Base-by-base conservation (phyloP, 2,329 filamentous ascomycete genomes). In the Xylariales sp. region DNA sequence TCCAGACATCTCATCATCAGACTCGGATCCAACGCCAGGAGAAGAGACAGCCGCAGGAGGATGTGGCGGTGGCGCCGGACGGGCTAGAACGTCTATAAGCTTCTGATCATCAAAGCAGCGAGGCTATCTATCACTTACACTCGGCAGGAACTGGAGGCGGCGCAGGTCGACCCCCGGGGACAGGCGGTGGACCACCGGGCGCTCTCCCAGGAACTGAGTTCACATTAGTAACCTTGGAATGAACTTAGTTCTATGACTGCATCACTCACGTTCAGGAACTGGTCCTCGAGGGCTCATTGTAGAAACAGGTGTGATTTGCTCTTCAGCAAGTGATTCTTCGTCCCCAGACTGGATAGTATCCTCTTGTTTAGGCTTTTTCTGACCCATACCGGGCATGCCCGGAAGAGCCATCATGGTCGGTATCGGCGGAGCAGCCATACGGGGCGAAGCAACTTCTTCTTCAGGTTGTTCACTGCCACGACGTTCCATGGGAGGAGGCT, bases 1-100 rank as follows among this genome's bases (percentile, higher is more conserved):
- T 40, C 70, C 69, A 8, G 85, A 88, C 53, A 89, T 68, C 61
- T 96, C 91, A 59, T 96, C 90, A 53, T 94, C 90, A 31, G 90
- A 93, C 59, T 86, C 87, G 2, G 88, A 94, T 21, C 88, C 89
- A 46, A 84, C 76, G 44, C 82, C 88, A 33, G 81, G 82, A 29
- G 86, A 86, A 35, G 74, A 70, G 12, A 77, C 58, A 31, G 70
- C 68, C 25, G 73, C 66, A 28, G 76, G 66, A 38, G 76, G 70
- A 29, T 69, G 69, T 24, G 70, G 69, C 36, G 77, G 78, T 2
- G 73, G 69, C 33, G 19, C 14, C 28, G 44, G 44, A 11, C 83
- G 84, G 53, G 78, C 84, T 88, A 53, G 53, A 40, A 11, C 38
- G 42, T 45, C 56, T 49, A 65, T 62, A 50, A 54, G 44, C 38